Evolutionary conservation across 2,329 filamentous ascomycete species (phyloP).

Genomic region (Trichoderma endophyticum): DNA sequence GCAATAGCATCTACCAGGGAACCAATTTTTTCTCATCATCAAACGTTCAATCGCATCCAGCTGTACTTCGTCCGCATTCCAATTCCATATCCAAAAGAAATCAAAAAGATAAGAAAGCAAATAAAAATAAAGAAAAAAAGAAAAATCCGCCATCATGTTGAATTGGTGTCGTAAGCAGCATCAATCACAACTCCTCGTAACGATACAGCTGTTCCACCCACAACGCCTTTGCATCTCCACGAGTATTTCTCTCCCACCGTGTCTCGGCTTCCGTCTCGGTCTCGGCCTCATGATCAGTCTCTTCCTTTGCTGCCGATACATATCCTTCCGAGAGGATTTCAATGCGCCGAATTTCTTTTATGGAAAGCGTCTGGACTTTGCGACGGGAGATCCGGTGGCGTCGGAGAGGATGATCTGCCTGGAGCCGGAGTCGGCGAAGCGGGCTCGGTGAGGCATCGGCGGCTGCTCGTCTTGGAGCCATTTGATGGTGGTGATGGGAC

Average conservation of each 20-base stretch:
- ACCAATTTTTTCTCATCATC: not conserved
- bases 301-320: not conserved
- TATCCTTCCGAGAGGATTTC: not conserved
- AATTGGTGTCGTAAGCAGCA: not conserved
- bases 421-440: not conserved
- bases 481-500: not conserved
- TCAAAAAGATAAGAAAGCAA: not conserved
- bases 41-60: not conserved
- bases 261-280: constrained; percentile 13
- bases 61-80: not conserved
- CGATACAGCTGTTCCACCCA: constrained; percentile 74
- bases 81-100: not conserved
- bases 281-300: constrained; percentile 13
- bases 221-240: constrained; percentile 13
- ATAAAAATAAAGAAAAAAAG: not conserved
- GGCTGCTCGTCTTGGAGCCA: constrained; percentile 1
- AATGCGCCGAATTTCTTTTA: not conserved
- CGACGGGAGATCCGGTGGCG: not conserved
- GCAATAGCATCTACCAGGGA: not conserved
- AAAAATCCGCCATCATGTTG: not conserved
- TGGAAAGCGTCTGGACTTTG: not conserved
- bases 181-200: constrained; percentile 58
- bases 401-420: not conserved
- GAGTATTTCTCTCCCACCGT: constrained; percentile 3
- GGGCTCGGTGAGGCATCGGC: constrained; percentile 1